Evolutionary conservation across 2,329 filamentous ascomycete species (phyloP).

Genomic region (Stemphylium lycopersici): DNA sequence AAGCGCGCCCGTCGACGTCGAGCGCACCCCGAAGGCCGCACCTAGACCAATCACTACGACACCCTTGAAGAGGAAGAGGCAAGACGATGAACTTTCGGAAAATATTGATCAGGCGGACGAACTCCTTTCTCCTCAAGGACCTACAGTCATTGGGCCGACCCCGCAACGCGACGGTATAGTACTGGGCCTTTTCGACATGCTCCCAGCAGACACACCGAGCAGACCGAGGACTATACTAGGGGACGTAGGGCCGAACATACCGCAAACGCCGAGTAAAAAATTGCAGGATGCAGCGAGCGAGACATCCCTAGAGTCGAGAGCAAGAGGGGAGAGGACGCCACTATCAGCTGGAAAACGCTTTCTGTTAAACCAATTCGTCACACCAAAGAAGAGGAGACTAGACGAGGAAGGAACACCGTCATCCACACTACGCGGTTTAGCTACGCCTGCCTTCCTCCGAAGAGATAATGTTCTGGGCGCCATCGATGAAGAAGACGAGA

Average conservation of each 20-base stretch:
- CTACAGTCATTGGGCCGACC: constrained; percentile 69
- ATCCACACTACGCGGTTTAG: constrained; percentile 54
- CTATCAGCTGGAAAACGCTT: constrained; percentile 65
- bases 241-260: constrained; percentile 40
- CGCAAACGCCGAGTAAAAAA: constrained; percentile 50
- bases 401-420: constrained; percentile 48
- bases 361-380: constrained; percentile 68
- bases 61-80: constrained; percentile 42
- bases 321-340: constrained; percentile 53
- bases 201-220: constrained; percentile 58
- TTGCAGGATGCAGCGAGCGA: constrained; percentile 32
- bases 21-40: constrained; percentile 36
- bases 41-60: constrained; percentile 28
- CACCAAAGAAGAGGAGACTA: constrained; percentile 58
- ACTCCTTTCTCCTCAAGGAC: constrained; percentile 40
- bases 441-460: constrained; percentile 74
- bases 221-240: constrained; percentile 40
- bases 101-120: constrained; percentile 19
- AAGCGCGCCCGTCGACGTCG: constrained; percentile 25
- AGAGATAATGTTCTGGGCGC: constrained; percentile 58
- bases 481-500: constrained; percentile 61
- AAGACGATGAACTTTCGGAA: constrained; percentile 24
- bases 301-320: constrained; percentile 35
- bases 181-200: constrained; percentile 76
- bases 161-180: constrained; percentile 80